These are phyloP conservation scores for Cyphellophora europaea DNA, from an alignment of 2,329 filamentous ascomycete species.

Conservation along the genomic window DNA sequence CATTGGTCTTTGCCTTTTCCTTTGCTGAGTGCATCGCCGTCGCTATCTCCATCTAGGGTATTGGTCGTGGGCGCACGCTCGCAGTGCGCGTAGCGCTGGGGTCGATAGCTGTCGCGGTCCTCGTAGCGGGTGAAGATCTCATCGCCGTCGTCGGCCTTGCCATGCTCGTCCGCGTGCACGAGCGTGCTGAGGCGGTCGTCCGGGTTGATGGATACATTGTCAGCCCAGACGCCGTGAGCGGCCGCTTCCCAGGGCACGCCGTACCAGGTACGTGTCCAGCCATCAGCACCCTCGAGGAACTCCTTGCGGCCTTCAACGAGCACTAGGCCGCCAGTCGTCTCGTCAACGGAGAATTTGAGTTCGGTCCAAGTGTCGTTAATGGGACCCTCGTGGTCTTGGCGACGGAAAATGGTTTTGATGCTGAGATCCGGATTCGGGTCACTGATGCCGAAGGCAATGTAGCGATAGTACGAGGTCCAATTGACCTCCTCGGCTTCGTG, in stretches of 20 bases:
- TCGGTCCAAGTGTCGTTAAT: constrained; percentile 68
- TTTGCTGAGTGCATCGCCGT: too few species aligned
- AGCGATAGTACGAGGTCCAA: constrained; percentile 62
- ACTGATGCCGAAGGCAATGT: constrained; percentile 55
- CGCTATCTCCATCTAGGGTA: too few species aligned
- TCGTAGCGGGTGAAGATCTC: too few species aligned
- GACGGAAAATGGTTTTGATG: constrained; percentile 7
- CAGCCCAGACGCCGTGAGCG: constrained; percentile 15
- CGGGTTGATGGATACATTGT: constrained; percentile 7
- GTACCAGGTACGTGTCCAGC: constrained; percentile 58
- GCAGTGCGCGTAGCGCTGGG: too few species aligned
- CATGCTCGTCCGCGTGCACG: constrained; percentile 13
- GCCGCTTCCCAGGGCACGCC: constrained; percentile 31
- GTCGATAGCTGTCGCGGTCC: too few species aligned
- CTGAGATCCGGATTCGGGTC: constrained; percentile 39
- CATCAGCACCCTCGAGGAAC: constrained; percentile 49
- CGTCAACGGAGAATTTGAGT: constrained; percentile 52
- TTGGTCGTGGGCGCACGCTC: too few species aligned
- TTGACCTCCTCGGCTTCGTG: constrained; percentile 55
- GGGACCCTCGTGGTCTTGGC: constrained; percentile 9
- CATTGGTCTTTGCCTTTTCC: too few species aligned
- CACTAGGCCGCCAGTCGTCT: constrained; percentile 46
- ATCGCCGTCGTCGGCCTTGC: too few species aligned
- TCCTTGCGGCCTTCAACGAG: constrained; percentile 63
- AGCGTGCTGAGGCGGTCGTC: constrained; percentile 10